A percentile compares a stretch with the other conserved stretches of the same genome.
Evolutionary conservation across 2,329 filamentous ascomycete species (phyloP).

Genomic region (Pestalotiopsis sp.): DNA sequence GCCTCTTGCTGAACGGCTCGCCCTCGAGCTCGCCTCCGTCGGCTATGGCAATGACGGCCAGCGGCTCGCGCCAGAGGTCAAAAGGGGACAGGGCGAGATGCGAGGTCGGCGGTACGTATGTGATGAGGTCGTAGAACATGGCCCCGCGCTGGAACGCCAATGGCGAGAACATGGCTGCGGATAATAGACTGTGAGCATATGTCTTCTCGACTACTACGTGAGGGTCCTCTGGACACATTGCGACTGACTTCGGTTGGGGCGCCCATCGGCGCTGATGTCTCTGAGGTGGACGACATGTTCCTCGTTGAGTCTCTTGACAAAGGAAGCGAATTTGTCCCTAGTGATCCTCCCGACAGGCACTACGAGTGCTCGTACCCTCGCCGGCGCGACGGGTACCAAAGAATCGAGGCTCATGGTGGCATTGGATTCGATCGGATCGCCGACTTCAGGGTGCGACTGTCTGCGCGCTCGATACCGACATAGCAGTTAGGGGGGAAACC

Average conservation of each 20-base stretch:
- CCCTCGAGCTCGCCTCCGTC: conserved; percentile 74
- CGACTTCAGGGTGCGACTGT: conserved; percentile 28
- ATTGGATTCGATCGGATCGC: conserved; percentile 35
- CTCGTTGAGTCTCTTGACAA: conserved; percentile 75
- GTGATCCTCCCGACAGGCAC: conserved; percentile 87
- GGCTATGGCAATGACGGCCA: conserved; percentile 81
- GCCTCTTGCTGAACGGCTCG: conserved; percentile 54
- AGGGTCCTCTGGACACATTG: neutral
- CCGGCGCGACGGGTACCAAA: conserved; percentile 87
- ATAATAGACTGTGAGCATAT: conserved; percentile 20
- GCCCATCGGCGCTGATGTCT: conserved; percentile 82
- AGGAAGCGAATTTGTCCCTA: conserved; percentile 75
- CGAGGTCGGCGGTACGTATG: conserved; percentile 76
- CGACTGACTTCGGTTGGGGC: conserved; percentile 79
- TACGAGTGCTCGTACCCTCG: conserved; percentile 84
- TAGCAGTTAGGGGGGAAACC: neutral
- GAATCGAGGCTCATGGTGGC: conserved; percentile 84
- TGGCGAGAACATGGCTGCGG: conserved; percentile 87
- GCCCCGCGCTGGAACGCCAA: conserved; percentile 83
- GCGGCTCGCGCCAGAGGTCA: conserved; percentile 84
- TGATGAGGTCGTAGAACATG: conserved; percentile 86
- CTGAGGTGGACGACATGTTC: conserved; percentile 83
- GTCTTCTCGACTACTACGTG: neutral
- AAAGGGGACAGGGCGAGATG: conserved; percentile 84
- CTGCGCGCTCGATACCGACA: conserved; percentile 21